These are phyloP conservation scores for Penicillium arizonense DNA, from an alignment of 495 filamentous ascomycete species.

Conservation along the genomic window DNA sequence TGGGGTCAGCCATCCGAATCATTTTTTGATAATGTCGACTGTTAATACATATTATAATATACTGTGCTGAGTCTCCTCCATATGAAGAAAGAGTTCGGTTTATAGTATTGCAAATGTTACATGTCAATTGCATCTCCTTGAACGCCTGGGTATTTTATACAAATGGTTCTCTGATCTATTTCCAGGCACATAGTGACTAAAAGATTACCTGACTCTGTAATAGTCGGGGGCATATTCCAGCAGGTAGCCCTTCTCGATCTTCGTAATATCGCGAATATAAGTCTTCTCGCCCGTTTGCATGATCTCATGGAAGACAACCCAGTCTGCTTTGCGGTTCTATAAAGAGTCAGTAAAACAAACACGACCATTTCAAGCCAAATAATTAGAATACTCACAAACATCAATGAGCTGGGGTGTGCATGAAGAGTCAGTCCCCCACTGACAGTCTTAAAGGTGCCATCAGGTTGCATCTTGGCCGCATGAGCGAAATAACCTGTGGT, in stretches of 20 bases:
- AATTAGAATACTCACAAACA: conserved; percentile 67
- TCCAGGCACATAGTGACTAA: neutral
- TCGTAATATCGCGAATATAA: conserved; percentile 87
- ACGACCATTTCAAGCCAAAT: neutral
- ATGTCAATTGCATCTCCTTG: neutral
- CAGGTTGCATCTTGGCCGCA: conserved; percentile 91
- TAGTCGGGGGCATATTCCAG: conserved; percentile 85
- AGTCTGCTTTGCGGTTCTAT: conserved; percentile 90
- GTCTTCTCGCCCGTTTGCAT: conserved; percentile 89
- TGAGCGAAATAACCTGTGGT: conserved; percentile 94
- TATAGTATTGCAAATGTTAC: neutral
- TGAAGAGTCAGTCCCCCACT: conserved; percentile 70
- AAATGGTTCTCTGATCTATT: neutral
- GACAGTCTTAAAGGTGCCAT: conserved; percentile 85
- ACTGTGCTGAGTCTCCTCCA: too few relatives aligned
- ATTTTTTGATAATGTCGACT: too few relatives aligned
- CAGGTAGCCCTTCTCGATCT: conserved; percentile 88
- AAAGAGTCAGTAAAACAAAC: conserved; percentile 17
- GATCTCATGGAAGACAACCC: conserved; percentile 96
- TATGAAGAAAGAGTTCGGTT: too few relatives aligned
- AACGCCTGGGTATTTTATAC: conserved; percentile 13
- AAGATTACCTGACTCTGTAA: conserved; percentile 58
- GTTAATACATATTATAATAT: too few relatives aligned
- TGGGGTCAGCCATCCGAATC: neutral
- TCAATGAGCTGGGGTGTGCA: conserved; percentile 88